Evolutionary conservation across 2,329 filamentous ascomycete genomes (phyloP).

Genomic region (Neonectria coccinea): DNA sequence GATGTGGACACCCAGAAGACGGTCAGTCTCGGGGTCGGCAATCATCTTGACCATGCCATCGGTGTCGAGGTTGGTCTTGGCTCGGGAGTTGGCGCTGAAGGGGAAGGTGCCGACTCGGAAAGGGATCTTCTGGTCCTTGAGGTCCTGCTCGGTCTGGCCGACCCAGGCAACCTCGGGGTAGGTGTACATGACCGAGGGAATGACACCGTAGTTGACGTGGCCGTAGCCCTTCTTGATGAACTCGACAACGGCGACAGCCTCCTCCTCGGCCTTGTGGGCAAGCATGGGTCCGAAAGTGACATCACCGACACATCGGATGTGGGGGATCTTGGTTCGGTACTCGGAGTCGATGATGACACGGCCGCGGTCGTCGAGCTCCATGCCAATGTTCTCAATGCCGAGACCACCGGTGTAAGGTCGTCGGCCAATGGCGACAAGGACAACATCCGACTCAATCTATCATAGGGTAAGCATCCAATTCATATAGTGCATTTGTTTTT

Average conservation of each 20-base stretch:
- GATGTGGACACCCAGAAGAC: constrained; percentile 95
- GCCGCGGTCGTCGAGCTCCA: constrained; percentile 92
- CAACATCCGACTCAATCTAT: constrained; percentile 91
- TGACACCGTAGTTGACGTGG: constrained; percentile 98
- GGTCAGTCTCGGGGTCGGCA: constrained; percentile 94
- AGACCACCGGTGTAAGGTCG: constrained; percentile 94
- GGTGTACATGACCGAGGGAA: constrained; percentile 99
- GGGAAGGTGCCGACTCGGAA: constrained; percentile 96
- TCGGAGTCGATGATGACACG: constrained; percentile 98
- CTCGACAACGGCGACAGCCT: constrained; percentile 93
- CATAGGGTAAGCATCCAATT: constrained; percentile 38
- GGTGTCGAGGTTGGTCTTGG: constrained; percentile 97
- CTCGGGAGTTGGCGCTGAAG: constrained; percentile 97
- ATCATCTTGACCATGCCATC: constrained; percentile 98
- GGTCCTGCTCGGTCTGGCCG: constrained; percentile 94
- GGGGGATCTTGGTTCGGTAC: constrained; percentile 96
- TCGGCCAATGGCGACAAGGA: constrained; percentile 95
- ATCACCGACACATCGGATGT: constrained; percentile 97
- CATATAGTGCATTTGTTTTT: background rate
- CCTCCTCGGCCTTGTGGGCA: constrained; percentile 99
- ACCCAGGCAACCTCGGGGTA: constrained; percentile 99
- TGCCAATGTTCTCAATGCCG: constrained; percentile 91
- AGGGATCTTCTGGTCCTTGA: constrained; percentile 89
- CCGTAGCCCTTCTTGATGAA: constrained; percentile 98
- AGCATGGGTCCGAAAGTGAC: constrained; percentile 98